Base-by-base conservation (phyloP, 164 flowering plant genomes). In the Houttuynia cordata region DNA sequence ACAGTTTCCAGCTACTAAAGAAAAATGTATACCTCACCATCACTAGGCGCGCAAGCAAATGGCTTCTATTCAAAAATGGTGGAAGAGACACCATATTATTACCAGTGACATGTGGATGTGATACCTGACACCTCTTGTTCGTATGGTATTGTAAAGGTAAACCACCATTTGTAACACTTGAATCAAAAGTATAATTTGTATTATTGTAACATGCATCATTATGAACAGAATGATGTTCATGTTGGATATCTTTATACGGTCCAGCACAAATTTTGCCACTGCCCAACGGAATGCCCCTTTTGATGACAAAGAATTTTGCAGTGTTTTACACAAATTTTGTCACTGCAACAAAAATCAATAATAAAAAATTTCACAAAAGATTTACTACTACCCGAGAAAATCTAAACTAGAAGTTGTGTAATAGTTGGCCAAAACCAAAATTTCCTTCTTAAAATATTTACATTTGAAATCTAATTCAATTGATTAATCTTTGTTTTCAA, bases 101-200 rank as follows among this genome's bases (percentile, higher is more conserved):
- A 72, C 51, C 68, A 70, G 68, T 51, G 39, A 45, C 34, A 58
- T 71, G 82, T 70, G 83, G 76, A 67, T 66, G 20, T 59, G 75
- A 76, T 73, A 78, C 77, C 93, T 81, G 92, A 74, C 70, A 68
- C 61, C 62, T 78, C 98, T 85, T 92, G 81, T 82, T 75, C 54
- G 96, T 88, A 79, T 65, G 55, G 69, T 71, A 63, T 72, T 80
- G 96, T 86, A 91, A 86, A 91, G 98, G 98, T 74, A 79, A 51
- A 85, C 88, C 96, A 88, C 63, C 70, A 74, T 30, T 30, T 30
- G 88, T 71, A 77, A 68, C 1, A 69, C 60, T 73, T 41, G 73
- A 76, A 51, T 70, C 64, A 73, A 72, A 62, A 80, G 73, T 67
- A 45, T 66, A 55, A 47, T 66, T 42, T 65, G 34, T 58, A 75